Percentiles rank a stretch among this genome's conserved stretches.
Conservation (phyloP, 148 eudicot genomes). For the Polygonum aviculare region DNA sequence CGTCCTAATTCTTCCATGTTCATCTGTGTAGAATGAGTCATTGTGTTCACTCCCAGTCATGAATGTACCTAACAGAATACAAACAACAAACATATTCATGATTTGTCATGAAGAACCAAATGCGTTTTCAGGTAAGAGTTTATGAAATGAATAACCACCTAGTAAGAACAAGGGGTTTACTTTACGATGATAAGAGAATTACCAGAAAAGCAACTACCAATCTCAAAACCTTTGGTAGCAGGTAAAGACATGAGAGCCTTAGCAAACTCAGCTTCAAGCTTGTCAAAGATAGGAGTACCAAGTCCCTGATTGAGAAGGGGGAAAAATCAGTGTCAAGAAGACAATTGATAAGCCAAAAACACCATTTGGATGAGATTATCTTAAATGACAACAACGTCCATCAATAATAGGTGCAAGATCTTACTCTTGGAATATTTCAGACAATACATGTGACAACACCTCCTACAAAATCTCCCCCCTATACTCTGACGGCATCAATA, state of each 20-base stretch:
- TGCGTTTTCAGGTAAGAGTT: background rate
- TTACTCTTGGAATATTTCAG: constrained; percentile 87
- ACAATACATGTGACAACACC: constrained; percentile 97
- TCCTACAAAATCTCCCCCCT: constrained; percentile 96
- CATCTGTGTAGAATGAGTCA: constrained; percentile 74
- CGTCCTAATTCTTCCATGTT: constrained; percentile 59
- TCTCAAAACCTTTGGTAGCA: constrained; percentile 96
- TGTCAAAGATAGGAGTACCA: constrained; percentile 98
- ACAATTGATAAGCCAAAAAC: background rate
- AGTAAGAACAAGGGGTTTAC: background rate
- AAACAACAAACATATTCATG: background rate
- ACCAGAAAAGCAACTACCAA: constrained; percentile 95
- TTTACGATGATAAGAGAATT: background rate
- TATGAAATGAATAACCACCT: background rate
- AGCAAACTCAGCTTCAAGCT: constrained; percentile 97
- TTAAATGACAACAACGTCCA: background rate
- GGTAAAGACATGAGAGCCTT: constrained; percentile 85
- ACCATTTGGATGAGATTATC: background rate
- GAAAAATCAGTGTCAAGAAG: background rate
- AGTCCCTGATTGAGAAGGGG: constrained; percentile 48
- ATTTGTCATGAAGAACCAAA: background rate
- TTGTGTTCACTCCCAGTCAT: constrained; percentile 94
- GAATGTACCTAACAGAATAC: constrained; percentile 48
- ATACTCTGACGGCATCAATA: constrained; percentile 81
- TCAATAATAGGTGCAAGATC: constrained; percentile 9